Evolutionary conservation across 2,329 filamentous ascomycete genomes (phyloP), one percentile per base, ranked within the genome.

Genomic region (Microdochium bolleyi): DNA sequence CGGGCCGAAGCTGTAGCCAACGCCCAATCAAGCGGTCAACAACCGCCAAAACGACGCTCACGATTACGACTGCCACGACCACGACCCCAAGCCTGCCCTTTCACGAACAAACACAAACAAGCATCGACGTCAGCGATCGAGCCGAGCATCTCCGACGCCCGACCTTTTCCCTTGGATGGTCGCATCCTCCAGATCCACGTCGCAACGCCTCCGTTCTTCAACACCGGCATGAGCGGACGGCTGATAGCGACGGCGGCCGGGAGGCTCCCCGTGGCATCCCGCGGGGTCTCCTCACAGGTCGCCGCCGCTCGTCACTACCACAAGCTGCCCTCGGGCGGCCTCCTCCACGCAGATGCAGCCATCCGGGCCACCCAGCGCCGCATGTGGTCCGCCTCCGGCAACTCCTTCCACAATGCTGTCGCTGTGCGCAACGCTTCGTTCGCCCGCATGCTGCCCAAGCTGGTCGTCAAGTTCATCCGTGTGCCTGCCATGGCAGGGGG

Each of bases 401-500:
- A 89, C 64, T 80, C 85, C 22, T 89, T 96, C 60, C 92, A 96
- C 70, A 95, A 96, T 74, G 79, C 80, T 37, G 83, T 86, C 49
- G 73, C 76, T 49, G 76, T 78, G 10, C 78, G 83, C 53, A 86
- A 85, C 66, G 82, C 77, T 24, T 86, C 83, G 7, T 87, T 85
- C 61, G 79, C 71, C 46, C 75, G 83, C 49, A 76, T 85, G 55
- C 74, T 99, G 30, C 95, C 95, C 2, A 92, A 89, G 67, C 78
- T 99, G 50, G 84, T 94, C n/a, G 72, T 94, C 64, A 99, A 96
- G 74, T 87, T 99, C 61, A 80, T 85, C 34, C 84, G 91, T 53
- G 77, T 96, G 52, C 94, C 94, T 21, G 94, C 94, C 54, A 87
- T 96, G 73, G 92, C 96, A 63, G 94, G 92, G 44, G 91, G 90